Evolutionary conservation across 805 yeast genomes (phyloP).

Genomic region (Wickerhamiella parazyma): DNA sequence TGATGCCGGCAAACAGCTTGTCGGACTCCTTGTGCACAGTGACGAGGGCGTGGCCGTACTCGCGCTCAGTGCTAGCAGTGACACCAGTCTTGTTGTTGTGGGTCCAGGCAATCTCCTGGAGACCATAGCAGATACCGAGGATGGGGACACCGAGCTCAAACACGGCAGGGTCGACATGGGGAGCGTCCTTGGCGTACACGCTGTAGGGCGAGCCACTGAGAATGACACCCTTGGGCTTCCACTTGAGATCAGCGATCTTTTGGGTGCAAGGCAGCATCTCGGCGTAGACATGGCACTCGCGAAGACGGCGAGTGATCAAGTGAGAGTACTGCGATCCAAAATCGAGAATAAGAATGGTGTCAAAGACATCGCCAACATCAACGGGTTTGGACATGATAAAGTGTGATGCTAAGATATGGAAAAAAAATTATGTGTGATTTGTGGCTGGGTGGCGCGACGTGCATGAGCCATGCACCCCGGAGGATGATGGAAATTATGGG

Average conservation of each 20-base stretch:
- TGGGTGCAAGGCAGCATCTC: conserved; percentile 99
- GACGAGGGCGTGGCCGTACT: conserved; percentile 91
- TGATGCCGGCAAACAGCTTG: conserved; percentile 74
- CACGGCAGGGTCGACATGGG: conserved; percentile 91
- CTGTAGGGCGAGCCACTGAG: conserved; percentile 97
- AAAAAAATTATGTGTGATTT: not conserved
- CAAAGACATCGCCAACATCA: conserved; percentile 77
- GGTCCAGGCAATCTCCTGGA: conserved; percentile 98
- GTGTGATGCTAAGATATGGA: not conserved
- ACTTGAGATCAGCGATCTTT: conserved; percentile 76
- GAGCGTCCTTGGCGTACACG: conserved; percentile 88
- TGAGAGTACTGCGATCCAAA: conserved; percentile 98
- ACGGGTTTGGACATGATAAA: conserved; percentile 17
- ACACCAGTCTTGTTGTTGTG: conserved; percentile 72
- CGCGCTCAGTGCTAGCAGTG: conserved; percentile 92
- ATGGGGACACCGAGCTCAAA: conserved; percentile 88
- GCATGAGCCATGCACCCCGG: not conserved
- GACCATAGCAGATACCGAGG: conserved; percentile 96
- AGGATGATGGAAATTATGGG: no score
- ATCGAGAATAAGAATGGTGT: conserved; percentile 93
- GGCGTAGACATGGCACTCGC: conserved; percentile 96
- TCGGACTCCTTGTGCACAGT: conserved; percentile 53
- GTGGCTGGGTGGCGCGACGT: not conserved
- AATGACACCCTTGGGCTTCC: conserved; percentile 95
- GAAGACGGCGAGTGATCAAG: conserved; percentile 87